Evolutionary conservation across 129 eudicot genomes (phyloP).

Genomic region (Dittrichia graveolens): DNA sequence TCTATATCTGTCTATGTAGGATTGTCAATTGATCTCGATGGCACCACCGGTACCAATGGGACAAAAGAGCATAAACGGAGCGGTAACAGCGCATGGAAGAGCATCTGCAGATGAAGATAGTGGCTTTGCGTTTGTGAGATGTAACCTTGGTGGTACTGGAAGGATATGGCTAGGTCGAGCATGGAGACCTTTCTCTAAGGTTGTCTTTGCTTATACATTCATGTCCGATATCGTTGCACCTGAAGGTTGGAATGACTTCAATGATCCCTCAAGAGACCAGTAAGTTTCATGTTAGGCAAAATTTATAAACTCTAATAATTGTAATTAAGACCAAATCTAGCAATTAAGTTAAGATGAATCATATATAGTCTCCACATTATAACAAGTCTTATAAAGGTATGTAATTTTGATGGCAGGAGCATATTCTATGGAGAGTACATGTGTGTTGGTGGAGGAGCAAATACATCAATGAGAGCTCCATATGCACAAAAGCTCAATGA

Average conservation of each 20-base stretch:
- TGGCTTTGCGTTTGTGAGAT: constrained; percentile 70
- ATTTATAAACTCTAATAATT: too few relatives aligned
- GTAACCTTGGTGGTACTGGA: constrained; percentile 89
- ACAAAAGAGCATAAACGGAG: constrained; percentile 61
- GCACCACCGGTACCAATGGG: constrained; percentile 68
- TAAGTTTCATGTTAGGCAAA: constrained; percentile 17
- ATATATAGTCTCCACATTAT: too few relatives aligned
- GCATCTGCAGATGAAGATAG: constrained; percentile 74
- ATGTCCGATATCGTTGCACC: constrained; percentile 86
- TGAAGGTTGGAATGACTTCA: constrained; percentile 96
- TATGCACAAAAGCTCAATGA: constrained; percentile 79
- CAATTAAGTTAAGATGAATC: background rate
- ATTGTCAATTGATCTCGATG: constrained; percentile 69
- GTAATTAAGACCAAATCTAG: too few relatives aligned
- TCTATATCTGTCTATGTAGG: constrained; percentile 24
- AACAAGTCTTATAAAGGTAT: background rate
- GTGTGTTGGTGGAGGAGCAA: constrained; percentile 82
- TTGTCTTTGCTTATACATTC: constrained; percentile 60
- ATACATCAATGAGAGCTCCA: constrained; percentile 55
- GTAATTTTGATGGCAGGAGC: constrained; percentile 53
- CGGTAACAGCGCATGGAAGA: constrained; percentile 83
- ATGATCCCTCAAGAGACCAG: constrained; percentile 84
- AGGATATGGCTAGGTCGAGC: constrained; percentile 97
- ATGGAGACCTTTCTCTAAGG: constrained; percentile 90
- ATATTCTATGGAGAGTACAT: constrained; percentile 87